These are phyloP conservation scores for Oryza meridionalis DNA, from an alignment of 176 grass and related monocot species.

Conservation along the genomic window DNA sequence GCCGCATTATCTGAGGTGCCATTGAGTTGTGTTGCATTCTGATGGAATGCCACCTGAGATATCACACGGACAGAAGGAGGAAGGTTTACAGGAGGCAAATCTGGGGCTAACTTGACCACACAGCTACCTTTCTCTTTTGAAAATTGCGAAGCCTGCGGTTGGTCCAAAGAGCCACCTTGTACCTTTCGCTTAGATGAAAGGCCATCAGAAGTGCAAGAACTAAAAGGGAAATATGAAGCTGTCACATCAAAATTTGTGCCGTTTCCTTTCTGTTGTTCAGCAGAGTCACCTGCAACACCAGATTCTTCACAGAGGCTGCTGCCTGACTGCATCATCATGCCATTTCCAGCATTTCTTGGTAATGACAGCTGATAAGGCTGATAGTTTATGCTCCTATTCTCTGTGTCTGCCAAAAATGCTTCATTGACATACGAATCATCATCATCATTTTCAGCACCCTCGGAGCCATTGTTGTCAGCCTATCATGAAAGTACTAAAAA, in stretches of 20 bases:
- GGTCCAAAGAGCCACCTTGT: slow-evolving; percentile 36
- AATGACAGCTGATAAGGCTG: slow-evolving; percentile 41
- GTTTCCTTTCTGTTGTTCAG: slow-evolving; percentile 48
- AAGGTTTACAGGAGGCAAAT: slow-evolving; percentile 93
- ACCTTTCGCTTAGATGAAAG: slow-evolving; percentile 32
- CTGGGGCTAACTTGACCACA: slow-evolving; percentile 93
- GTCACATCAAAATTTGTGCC: slow-evolving; percentile 26
- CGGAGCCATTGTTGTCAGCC: slow-evolving; percentile 55
- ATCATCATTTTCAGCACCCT: slow-evolving; percentile 66
- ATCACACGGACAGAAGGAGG: slow-evolving; percentile 74
- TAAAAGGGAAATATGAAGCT: slow-evolving; percentile 42
- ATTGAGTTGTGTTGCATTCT: slow-evolving; percentile 44
- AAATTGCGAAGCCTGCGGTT: slow-evolving; percentile 41
- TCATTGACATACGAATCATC: slow-evolving; percentile 95
- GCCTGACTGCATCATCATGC: slow-evolving; percentile 34
- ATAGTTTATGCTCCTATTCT: slow-evolving; percentile 50
- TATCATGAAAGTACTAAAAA: slow-evolving; percentile 40
- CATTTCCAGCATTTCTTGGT: slow-evolving; percentile 39
- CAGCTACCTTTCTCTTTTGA: slow-evolving; percentile 61
- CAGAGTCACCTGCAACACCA: slow-evolving; percentile 43
- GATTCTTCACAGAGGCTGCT: slow-evolving; percentile 40
- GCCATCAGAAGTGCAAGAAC: slow-evolving; percentile 42
- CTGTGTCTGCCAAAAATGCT: slow-evolving; percentile 85
- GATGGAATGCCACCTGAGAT: slow-evolving; percentile 65
- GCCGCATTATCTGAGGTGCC: slow-evolving; percentile 45